Base-by-base conservation (phyloP, 2,329 filamentous ascomycete genomes). In the Fusarium sp. region DNA sequence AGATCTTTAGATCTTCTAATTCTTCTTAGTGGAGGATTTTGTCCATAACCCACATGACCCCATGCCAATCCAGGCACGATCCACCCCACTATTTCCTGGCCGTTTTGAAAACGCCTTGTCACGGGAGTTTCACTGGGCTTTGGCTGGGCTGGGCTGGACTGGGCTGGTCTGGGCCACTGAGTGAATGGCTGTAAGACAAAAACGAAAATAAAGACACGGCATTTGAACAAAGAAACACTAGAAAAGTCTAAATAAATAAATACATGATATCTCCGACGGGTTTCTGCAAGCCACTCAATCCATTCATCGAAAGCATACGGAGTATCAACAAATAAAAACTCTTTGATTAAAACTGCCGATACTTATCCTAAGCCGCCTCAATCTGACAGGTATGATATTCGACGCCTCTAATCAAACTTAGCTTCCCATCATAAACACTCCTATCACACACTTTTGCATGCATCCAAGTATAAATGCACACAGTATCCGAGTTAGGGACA, bases 91-190 rank as follows among this genome's bases (percentile, higher is more conserved):
- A 23, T 30, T 63, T 37, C 40, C 20, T 45, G 23, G n/a, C 37
- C 42, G 16, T 62, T 62, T 36, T 33, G 34, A 57, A 40, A 57
- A 56, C 52, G 52, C 52, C 52, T 47, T 33, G 52, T 31, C 23
- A 34, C 30, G 18, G 18, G 16, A 49, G 31, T 58, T 23, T 34
- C 8, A 30, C 30, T 30, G 30, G 8, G 30, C 30, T 30, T 23
- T 23, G 23, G 23, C 23, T 23, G 23, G n/a, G n/a, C n/a, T n/a
- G n/a, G n/a, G n/a, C n/a, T n/a, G n/a, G n/a, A n/a, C n/a, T n/a
- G n/a, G n/a, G n/a, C n/a, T n/a, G n/a, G n/a, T n/a, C n/a, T n/a
- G n/a, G 23, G 23, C 23, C 23, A 23, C 4, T 23, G 23, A 45
- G 12, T 31, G 20, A 40, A 38, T 51, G 23, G 18, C 16, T 45